Conservation (phyloP, 306 rosid genomes). For the Rubus parviflorus region DNA sequence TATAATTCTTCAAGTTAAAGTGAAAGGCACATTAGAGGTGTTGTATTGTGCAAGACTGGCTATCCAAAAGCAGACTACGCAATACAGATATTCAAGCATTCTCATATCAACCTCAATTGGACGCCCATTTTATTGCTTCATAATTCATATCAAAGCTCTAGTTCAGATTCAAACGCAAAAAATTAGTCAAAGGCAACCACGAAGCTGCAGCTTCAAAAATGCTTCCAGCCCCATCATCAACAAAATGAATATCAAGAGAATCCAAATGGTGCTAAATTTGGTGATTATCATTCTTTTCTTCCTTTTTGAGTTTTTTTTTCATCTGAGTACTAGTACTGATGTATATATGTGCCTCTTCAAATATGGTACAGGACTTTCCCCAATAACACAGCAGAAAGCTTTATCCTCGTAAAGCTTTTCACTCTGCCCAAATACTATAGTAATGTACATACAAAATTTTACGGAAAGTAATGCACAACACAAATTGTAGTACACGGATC, state of each 20-base stretch:
- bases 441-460: slow-evolving; percentile 10
- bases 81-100: not conserved
- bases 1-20: too few species aligned
- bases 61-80: not conserved
- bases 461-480: not conserved
- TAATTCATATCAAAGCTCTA: not conserved
- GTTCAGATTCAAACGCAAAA: not conserved
- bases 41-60: not conserved
- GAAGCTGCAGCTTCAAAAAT: not conserved
- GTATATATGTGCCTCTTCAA: not conserved
- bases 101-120: not conserved
- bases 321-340: not conserved
- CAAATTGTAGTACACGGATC: not conserved
- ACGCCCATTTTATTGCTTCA: not conserved
- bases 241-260: not conserved
- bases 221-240: not conserved
- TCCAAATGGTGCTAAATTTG: not conserved
- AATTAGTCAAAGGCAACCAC: not conserved
- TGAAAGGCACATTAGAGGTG: not conserved
- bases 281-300: not conserved
- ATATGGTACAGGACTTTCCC: not conserved
- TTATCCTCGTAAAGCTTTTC: not conserved
- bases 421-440: not conserved
- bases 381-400: not conserved
- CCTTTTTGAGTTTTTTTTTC: not conserved